Percentiles rank a stretch among this genome's conserved stretches.
Evolutionary conservation across 192 early-diverging fungal species (phyloP).

Genomic region (Rhizophagus prolifer): DNA sequence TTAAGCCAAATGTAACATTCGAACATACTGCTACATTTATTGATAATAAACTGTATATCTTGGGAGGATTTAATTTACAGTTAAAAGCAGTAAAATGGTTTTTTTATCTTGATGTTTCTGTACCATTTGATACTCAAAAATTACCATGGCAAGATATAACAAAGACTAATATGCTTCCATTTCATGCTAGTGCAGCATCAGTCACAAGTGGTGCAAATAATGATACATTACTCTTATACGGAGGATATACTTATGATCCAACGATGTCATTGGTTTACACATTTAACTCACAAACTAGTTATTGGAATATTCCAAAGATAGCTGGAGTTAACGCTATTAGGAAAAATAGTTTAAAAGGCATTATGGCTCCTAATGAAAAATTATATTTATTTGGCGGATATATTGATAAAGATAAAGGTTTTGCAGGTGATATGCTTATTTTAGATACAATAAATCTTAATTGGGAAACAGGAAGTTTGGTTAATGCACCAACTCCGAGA

Average conservation of each 20-base stretch:
- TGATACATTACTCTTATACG: not conserved
- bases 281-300: not conserved
- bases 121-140: not conserved
- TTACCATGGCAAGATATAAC: not conserved
- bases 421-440: not conserved
- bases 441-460: not conserved
- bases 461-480: not conserved
- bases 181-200: not conserved
- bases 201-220: not conserved
- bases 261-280: not conserved
- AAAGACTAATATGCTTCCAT: not conserved
- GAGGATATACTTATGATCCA: not conserved
- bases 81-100: not conserved
- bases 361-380: not conserved
- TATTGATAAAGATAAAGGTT: rapidly evolving
- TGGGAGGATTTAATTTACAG: not conserved
- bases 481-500: not conserved
- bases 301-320: not conserved
- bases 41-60: not conserved
- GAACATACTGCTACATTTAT: not conserved
- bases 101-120: not conserved
- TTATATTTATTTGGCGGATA: not conserved
- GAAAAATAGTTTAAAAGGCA: not conserved
- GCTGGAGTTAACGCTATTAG: not conserved
- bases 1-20: not conserved